phyloP scores from a whole-genome alignment of 164 flowering plant genomes.

The Stephania cephalantha region DNA sequence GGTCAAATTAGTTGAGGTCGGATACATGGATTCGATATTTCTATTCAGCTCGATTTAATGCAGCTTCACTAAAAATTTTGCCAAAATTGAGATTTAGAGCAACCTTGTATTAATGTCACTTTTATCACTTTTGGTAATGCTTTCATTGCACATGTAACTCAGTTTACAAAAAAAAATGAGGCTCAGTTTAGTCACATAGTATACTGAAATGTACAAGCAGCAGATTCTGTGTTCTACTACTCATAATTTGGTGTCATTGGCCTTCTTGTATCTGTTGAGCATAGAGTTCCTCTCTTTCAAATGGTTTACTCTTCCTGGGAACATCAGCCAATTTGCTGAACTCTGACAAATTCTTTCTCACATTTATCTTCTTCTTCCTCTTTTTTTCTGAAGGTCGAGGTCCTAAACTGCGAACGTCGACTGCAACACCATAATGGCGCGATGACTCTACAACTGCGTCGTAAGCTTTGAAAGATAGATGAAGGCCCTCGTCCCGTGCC shows the following conservation, averaged over 20 bases:
- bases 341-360: conserved; percentile 36
- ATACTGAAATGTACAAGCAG: neutral
- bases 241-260: neutral
- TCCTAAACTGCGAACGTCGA: conserved; percentile 56
- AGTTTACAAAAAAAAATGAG: neutral
- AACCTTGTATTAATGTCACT: too few species aligned
- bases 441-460: conserved; percentile 61
- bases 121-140: too few species aligned
- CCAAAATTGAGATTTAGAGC: too few species aligned
- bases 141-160: neutral
- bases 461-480: conserved; percentile 60
- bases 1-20: too few species aligned
- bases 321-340: conserved; percentile 47
- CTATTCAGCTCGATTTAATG: too few species aligned
- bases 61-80: too few species aligned
- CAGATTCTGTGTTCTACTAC: neutral
- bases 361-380: conserved; percentile 35
- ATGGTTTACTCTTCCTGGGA: conserved; percentile 46
- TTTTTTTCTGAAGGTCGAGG: conserved; percentile 64
- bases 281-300: conserved; percentile 40
- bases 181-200: neutral
- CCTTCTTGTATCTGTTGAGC: conserved; percentile 10
- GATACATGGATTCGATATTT: too few species aligned
- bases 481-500: conserved; percentile 55
- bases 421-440: conserved; percentile 36